These are phyloP conservation scores for Penicillium pancosmium DNA, from an alignment of 495 filamentous ascomycete genomes.

Conservation along the genomic window DNA sequence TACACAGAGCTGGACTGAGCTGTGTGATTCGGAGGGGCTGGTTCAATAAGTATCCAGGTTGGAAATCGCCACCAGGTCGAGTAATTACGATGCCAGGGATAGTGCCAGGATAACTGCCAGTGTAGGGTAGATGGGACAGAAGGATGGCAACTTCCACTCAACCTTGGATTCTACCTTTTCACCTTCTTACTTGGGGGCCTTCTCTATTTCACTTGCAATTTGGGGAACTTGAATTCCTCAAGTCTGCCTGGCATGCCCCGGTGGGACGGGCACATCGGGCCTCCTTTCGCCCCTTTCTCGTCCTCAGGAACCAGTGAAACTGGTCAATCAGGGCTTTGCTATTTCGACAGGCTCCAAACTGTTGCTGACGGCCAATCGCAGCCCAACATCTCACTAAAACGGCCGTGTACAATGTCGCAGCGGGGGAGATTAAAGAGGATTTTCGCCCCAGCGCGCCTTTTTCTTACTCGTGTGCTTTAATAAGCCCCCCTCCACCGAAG, in stretches of 20 bases:
- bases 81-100: neutral
- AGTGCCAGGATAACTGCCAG: neutral
- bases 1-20: too few species aligned
- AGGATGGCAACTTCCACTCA: too few species aligned
- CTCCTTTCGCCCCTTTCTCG: constrained; percentile 12
- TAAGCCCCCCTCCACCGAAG: neutral
- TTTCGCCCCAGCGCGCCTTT: constrained; percentile 6
- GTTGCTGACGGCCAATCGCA: neutral
- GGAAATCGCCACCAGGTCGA: neutral
- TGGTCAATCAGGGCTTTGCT: neutral
- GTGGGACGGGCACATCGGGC: constrained; percentile 20
- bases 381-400: neutral
- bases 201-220: neutral
- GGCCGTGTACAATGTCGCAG: constrained; percentile 6
- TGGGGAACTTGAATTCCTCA: constrained; percentile 10
- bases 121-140: neutral
- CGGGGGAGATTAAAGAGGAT: constrained; percentile 8
- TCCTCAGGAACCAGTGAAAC: constrained; percentile 18
- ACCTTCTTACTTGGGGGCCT: neutral
- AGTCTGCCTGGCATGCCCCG: constrained; percentile 12
- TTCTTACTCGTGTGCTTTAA: neutral
- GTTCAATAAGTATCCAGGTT: neutral
- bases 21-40: neutral
- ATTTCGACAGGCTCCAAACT: constrained; percentile 2
- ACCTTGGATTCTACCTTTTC: too few species aligned